A percentile compares a stretch with the other conserved stretches of the same genome.
Evolutionary conservation across 2,329 filamentous ascomycete genomes (phyloP).

Genomic region (Fusarium anthophilum): DNA sequence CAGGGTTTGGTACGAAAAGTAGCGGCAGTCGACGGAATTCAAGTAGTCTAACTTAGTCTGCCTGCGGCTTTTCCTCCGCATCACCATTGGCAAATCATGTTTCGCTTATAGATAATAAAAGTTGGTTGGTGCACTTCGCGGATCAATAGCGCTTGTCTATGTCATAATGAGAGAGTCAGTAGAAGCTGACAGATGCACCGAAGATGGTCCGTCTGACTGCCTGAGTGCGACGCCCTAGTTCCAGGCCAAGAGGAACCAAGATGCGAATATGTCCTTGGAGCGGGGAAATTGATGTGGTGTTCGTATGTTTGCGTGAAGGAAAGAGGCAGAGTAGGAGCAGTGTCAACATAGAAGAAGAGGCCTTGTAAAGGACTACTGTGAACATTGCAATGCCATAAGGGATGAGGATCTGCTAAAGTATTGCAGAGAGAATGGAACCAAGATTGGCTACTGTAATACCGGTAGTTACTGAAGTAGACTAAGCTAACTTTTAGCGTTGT

Average conservation of each 20-base stretch:
- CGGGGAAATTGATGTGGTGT: background rate
- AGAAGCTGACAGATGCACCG: background rate
- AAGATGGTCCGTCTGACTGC: background rate
- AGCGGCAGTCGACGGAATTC: background rate
- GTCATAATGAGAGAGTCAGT: background rate
- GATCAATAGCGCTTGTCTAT: background rate
- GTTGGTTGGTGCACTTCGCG: background rate
- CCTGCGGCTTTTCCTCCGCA: background rate
- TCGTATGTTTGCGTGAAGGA: background rate
- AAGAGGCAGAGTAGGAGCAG: too few relatives aligned
- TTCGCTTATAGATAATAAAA: background rate
- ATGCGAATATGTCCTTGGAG: background rate
- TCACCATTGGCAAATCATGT: background rate
- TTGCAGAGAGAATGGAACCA: background rate
- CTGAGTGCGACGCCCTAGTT: background rate
- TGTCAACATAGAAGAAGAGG: accelerated
- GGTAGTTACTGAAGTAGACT: background rate
- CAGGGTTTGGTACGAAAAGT: background rate
- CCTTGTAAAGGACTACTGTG: accelerated
- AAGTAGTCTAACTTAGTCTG: too few relatives aligned
- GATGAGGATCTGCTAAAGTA: too few relatives aligned
- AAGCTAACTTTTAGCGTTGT: background rate
- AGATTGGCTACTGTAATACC: background rate
- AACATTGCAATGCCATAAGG: background rate
- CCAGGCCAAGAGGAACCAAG: background rate